These are phyloP conservation scores for Aspergillus versicolor DNA, from an alignment of 2,329 filamentous ascomycete species.

Conservation along the genomic window DNA sequence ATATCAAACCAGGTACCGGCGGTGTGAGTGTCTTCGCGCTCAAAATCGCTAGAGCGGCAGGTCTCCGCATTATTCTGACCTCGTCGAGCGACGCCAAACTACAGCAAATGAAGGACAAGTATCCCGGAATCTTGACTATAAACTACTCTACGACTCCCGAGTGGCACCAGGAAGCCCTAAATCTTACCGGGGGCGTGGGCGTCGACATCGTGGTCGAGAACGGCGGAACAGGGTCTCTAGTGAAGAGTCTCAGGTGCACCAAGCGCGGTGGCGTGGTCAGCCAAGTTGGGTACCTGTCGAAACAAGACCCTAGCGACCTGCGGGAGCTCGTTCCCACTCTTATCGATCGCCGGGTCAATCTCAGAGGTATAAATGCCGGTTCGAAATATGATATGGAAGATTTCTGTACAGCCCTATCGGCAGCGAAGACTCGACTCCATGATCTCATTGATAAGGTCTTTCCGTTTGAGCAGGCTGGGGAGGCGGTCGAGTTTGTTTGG, in stretches of 20 bases:
- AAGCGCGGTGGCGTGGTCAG: constrained; percentile 42
- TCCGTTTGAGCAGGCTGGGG: constrained; percentile 42
- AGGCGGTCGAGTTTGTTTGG: constrained; percentile 45
- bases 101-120: constrained; percentile 25
- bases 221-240: constrained; percentile 39
- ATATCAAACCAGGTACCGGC: constrained; percentile 30
- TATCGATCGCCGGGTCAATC: constrained; percentile 31
- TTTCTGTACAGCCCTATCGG: constrained; percentile 36
- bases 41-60: constrained; percentile 33
- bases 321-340: constrained; percentile 36
- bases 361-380: constrained; percentile 43
- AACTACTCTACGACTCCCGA: constrained; percentile 32
- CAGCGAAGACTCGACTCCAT: constrained; percentile 23
- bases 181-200: constrained; percentile 31
- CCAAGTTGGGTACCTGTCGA: constrained; percentile 45
- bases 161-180: constrained; percentile 36
- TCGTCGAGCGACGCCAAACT: constrained; percentile 40
- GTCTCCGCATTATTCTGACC: constrained; percentile 37
- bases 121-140: constrained; percentile 19
- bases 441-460: constrained; percentile 42
- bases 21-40: constrained; percentile 38
- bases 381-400: constrained; percentile 44
- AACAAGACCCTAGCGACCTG: constrained; percentile 29
- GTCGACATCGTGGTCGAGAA: constrained; percentile 43
- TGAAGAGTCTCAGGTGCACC: constrained; percentile 42